phyloP scores from a whole-genome alignment of 1,284 basidiomycete species.

The Bondarzewia mesenterica region DNA sequence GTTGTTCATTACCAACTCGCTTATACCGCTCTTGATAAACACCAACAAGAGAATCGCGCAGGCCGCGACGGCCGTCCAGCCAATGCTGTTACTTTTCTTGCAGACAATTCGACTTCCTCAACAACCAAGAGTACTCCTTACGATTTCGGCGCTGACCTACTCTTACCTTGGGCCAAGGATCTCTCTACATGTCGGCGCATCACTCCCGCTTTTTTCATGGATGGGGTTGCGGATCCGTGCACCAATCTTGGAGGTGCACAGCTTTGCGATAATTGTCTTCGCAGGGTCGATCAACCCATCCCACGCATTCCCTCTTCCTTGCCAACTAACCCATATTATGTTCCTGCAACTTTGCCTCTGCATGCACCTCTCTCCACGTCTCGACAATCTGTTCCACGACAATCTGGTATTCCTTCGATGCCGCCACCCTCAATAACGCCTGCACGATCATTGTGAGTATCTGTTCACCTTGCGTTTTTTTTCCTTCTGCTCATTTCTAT shows the following conservation, averaged over 20 bases:
- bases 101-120: too few species aligned
- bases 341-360: too few species aligned
- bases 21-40: neutral
- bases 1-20: neutral
- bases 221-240: neutral
- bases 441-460: too few species aligned
- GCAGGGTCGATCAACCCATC: too few species aligned
- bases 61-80: neutral
- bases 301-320: too few species aligned
- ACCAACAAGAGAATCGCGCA: neutral
- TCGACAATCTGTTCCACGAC: too few species aligned
- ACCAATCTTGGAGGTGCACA: neutral
- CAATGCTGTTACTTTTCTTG: neutral
- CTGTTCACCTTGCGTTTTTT: too few species aligned
- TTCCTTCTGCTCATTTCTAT: too few species aligned
- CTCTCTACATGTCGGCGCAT: neutral
- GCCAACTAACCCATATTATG: too few species aligned
- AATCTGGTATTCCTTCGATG: too few species aligned
- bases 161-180: neutral
- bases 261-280: neutral
- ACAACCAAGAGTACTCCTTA: neutral
- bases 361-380: too few species aligned
- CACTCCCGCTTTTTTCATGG: neutral
- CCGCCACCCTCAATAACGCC: too few species aligned
- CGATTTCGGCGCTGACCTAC: neutral